Percentiles rank a stretch among this genome's conserved stretches.
These are phyloP conservation scores for Furculomyces boomerangus DNA, from an alignment of 371 early-diverging fungal genomes.

Conservation along the genomic window DNA sequence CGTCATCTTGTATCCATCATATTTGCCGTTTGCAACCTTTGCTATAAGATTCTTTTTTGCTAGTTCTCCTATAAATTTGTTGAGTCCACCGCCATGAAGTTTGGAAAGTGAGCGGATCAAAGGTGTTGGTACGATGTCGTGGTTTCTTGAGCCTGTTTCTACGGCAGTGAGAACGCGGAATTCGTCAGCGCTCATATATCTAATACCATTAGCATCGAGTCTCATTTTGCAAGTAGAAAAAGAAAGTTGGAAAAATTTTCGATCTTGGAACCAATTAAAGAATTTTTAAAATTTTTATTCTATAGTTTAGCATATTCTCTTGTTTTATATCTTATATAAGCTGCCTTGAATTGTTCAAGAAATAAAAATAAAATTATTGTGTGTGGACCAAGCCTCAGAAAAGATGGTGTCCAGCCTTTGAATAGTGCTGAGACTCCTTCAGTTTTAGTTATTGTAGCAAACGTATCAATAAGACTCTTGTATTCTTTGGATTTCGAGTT, in stretches of 20 bases:
- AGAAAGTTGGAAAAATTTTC: no score
- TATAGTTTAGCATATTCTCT: no score
- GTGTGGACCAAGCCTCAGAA: conserved; percentile 65
- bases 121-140: conserved; percentile 84
- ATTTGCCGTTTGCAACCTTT: conserved; percentile 68
- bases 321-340: conserved; percentile 9
- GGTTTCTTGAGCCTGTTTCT: conserved; percentile 95
- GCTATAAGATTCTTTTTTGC: conserved; percentile 78
- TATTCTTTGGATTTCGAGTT: conserved; percentile 28
- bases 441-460: conserved; percentile 32
- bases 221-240: no score
- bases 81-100: conserved; percentile 65
- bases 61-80: conserved; percentile 66
- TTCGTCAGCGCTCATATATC: conserved; percentile 84
- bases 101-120: conserved; percentile 80
- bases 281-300: no score
- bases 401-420: conserved; percentile 78
- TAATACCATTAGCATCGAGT: conserved; percentile 79
- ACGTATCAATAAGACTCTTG: conserved; percentile 24
- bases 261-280: no score
- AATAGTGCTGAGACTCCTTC: conserved; percentile 70
- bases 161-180: conserved; percentile 91
- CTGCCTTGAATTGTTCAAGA: conserved; percentile 45
- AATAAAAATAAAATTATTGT: conserved; percentile 74
- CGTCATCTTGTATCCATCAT: conserved; percentile 89